Conservation (phyloP, 768 basidiomycete genomes). For the Tulasnella sp. region DNA sequence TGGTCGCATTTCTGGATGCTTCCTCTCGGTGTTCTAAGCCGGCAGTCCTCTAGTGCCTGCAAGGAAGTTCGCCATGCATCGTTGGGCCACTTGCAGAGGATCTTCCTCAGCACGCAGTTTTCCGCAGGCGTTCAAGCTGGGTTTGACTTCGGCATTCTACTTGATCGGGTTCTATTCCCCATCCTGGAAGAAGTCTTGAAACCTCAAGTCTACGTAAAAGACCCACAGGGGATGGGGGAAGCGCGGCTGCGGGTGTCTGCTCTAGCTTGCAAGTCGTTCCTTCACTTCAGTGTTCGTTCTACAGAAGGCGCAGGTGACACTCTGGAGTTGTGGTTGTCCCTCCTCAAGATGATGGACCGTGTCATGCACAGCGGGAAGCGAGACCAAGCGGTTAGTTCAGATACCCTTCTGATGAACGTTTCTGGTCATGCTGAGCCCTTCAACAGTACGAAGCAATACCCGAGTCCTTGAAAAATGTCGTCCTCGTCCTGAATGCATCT, state of each 20-base stretch:
- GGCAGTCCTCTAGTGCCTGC: constrained; percentile 80
- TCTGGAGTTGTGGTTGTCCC: constrained; percentile 80
- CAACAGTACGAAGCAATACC: constrained; percentile 89
- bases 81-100: constrained; percentile 78
- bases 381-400: constrained; percentile 75
- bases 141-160: constrained; percentile 71
- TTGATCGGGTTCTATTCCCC: constrained; percentile 88
- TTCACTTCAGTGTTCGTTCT: constrained; percentile 86
- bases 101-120: constrained; percentile 77
- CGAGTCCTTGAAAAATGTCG: constrained; percentile 94
- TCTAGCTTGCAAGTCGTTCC: constrained; percentile 93
- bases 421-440: neutral
- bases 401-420: neutral
- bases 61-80: constrained; percentile 84
- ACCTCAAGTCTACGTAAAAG: constrained; percentile 74
- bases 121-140: constrained; percentile 53
- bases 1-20: constrained; percentile 82
- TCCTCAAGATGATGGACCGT: constrained; percentile 85
- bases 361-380: constrained; percentile 84
- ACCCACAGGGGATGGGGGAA: constrained; percentile 88
- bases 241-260: constrained; percentile 85
- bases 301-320: constrained; percentile 62
- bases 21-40: constrained; percentile 68
- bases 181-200: constrained; percentile 89
- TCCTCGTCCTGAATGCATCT: constrained; percentile 94